These are phyloP conservation scores for Brettanomyces bruxellensis DNA, from an alignment of 805 yeast species.

Conservation along the genomic window DNA sequence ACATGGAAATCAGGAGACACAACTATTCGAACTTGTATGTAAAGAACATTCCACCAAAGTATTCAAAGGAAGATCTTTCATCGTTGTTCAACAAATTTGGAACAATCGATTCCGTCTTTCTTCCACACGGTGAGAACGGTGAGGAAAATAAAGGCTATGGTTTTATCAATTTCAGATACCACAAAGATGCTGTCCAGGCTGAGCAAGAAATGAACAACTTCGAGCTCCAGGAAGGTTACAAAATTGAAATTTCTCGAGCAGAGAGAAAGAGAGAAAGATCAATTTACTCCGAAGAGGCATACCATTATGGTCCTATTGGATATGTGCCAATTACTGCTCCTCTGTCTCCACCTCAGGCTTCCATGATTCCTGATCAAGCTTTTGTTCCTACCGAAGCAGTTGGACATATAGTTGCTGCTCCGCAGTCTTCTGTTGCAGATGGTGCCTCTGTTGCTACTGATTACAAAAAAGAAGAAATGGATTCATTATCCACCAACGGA, in stretches of 20 bases:
- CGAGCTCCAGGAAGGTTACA: constrained; percentile 24
- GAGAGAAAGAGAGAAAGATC: constrained; percentile 28
- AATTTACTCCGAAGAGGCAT: constrained; percentile 15
- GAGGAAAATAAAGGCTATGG: constrained; percentile 36
- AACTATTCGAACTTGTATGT: constrained; percentile 48
- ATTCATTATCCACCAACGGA: not conserved
- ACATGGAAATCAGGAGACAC: constrained; percentile 34
- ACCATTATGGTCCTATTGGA: constrained; percentile 2
- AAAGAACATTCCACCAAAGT: constrained; percentile 36
- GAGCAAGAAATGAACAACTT: constrained; percentile 39
- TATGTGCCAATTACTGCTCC: not conserved
- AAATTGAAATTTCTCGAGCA: constrained; percentile 33
- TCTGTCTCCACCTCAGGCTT: not conserved
- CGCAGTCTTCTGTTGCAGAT: not conserved
- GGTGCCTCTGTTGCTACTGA: not conserved
- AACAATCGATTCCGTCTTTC: constrained; percentile 39
- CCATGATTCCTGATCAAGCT: not conserved
- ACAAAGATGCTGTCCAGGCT: constrained; percentile 39
- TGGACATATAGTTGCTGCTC: not conserved
- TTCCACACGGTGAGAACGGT: constrained; percentile 34
- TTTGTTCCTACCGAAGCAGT: not conserved
- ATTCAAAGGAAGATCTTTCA: constrained; percentile 29
- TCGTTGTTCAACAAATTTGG: constrained; percentile 37
- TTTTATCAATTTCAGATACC: constrained; percentile 40
- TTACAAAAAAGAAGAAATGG: not conserved